Conservation (phyloP, 2,329 filamentous ascomycete genomes). For the Fusarium pseudonygamai region DNA sequence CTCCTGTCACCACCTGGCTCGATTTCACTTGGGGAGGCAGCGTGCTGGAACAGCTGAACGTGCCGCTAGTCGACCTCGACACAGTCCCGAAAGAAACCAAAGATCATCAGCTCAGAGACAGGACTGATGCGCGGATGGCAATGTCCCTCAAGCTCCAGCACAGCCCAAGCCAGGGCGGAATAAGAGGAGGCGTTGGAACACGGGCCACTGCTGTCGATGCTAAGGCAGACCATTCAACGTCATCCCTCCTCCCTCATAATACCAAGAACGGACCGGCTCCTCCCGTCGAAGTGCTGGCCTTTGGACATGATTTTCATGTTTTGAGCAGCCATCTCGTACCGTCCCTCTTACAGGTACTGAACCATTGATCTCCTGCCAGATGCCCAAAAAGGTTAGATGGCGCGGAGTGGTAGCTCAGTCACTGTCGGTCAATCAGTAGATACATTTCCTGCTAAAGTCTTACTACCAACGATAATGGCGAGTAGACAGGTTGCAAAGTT, state of each 20-base stretch:
- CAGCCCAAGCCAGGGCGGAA: neutral
- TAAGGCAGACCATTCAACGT: neutral
- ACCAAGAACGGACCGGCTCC: neutral
- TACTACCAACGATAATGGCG: neutral
- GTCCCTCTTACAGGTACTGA: neutral
- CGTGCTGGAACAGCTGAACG: accelerated
- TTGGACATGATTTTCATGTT: neutral
- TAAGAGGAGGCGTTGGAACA: neutral
- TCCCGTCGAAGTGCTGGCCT: neutral
- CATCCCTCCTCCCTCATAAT: neutral
- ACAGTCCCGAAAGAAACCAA: neutral
- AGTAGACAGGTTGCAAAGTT: neutral
- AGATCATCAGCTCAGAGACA: neutral
- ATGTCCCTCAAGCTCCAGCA: neutral
- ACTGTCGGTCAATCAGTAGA: neutral
- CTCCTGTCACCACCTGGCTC: neutral
- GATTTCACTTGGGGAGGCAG: accelerated
- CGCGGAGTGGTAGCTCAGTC: neutral
- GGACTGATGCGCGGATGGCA: neutral
- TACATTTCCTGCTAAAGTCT: neutral
- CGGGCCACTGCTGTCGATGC: neutral
- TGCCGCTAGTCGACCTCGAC: neutral
- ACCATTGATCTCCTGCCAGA: neutral
- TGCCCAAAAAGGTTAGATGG: neutral
- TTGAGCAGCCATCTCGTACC: neutral